Evolutionary conservation across 305 asterid species (phyloP).

Genomic region (Plantago coronopus): DNA sequence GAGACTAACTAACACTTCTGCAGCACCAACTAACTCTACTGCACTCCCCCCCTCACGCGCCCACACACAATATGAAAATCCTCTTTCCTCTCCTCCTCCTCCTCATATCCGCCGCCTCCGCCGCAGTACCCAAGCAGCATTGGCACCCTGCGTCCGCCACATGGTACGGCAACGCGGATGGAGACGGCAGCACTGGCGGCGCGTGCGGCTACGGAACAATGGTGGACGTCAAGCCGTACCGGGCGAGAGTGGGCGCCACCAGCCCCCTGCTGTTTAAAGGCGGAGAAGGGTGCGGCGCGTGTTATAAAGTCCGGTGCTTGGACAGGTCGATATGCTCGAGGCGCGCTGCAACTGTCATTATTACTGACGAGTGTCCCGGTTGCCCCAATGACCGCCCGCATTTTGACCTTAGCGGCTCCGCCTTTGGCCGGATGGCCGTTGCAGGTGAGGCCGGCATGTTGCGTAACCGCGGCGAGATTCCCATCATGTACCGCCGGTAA

Average conservation of each 20-base stretch:
- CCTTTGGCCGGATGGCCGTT: conserved; percentile 83
- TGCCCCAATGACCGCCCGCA: conserved; percentile 63
- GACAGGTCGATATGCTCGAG: conserved; percentile 82
- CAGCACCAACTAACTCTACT: neutral
- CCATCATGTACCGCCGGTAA: conserved; percentile 74
- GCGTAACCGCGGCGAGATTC: conserved; percentile 75
- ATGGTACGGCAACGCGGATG: conserved; percentile 96
- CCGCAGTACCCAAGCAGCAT: conserved; percentile 30
- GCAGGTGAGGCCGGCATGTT: conserved; percentile 62
- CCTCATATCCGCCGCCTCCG: conserved; percentile 24
- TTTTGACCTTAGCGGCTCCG: conserved; percentile 95
- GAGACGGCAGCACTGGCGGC: conserved; percentile 93
- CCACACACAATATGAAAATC: conserved; percentile 36
- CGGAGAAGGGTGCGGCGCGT: conserved; percentile 97
- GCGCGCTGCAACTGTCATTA: conserved; percentile 83
- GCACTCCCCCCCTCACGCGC: conserved; percentile 31
- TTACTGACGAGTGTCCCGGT: conserved; percentile 95
- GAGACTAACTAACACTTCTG: neutral
- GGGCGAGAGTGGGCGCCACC: conserved; percentile 92
- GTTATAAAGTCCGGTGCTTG: conserved; percentile 75
- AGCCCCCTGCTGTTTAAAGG: conserved; percentile 75
- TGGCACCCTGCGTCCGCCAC: conserved; percentile 88
- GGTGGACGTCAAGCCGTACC: conserved; percentile 88
- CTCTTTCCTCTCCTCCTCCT: conserved; percentile 18
- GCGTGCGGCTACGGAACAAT: conserved; percentile 91